Percentiles rank a stretch among this genome's conserved stretches.
Conservation (phyloP, 768 basidiomycete species). For the Lyophyllum shimeji region DNA sequence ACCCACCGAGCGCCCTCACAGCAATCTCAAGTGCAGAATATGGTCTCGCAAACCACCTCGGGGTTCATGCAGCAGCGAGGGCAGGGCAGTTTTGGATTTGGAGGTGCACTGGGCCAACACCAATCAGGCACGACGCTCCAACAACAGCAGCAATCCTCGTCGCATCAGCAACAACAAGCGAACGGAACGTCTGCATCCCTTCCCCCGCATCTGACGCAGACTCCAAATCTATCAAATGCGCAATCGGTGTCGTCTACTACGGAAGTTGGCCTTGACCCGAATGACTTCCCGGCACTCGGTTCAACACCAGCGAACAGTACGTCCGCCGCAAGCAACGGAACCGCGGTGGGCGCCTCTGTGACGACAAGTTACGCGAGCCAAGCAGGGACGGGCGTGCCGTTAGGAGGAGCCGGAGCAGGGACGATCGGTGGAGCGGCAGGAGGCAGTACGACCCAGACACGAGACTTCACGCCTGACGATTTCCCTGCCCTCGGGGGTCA, state of each 20-base stretch:
- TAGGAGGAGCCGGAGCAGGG: conserved; percentile 41
- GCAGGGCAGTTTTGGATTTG: conserved; percentile 66
- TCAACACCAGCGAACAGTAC: conserved; percentile 50
- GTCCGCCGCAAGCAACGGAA: conserved; percentile 37
- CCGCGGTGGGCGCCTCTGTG: conserved; percentile 25
- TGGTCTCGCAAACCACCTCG: conserved; percentile 59
- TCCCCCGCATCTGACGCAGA: conserved; percentile 57
- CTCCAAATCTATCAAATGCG: conserved; percentile 48
- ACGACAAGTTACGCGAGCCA: conserved; percentile 82
- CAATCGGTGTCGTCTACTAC: conserved; percentile 65
- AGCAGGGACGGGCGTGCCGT: conserved; percentile 63
- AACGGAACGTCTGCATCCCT: conserved; percentile 53
- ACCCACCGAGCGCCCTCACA: conserved; percentile 60
- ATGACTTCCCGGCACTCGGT: conserved; percentile 87
- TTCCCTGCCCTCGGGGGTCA: conserved; percentile 85
- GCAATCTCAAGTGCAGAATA: conserved; percentile 51
- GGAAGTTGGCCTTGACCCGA: conserved; percentile 81
- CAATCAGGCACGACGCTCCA: conserved; percentile 41
- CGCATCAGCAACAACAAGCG: conserved; percentile 54
- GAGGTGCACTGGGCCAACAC: conserved; percentile 54
- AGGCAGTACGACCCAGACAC: conserved; percentile 40
- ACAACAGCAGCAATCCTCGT: conserved; percentile 39
- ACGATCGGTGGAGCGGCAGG: conserved; percentile 31
- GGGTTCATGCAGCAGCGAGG: conserved; percentile 65
- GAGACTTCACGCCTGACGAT: conserved; percentile 85